These are phyloP conservation scores for Lactarius hengduanensis DNA, from an alignment of 768 basidiomycete species.

Conservation along the genomic window DNA sequence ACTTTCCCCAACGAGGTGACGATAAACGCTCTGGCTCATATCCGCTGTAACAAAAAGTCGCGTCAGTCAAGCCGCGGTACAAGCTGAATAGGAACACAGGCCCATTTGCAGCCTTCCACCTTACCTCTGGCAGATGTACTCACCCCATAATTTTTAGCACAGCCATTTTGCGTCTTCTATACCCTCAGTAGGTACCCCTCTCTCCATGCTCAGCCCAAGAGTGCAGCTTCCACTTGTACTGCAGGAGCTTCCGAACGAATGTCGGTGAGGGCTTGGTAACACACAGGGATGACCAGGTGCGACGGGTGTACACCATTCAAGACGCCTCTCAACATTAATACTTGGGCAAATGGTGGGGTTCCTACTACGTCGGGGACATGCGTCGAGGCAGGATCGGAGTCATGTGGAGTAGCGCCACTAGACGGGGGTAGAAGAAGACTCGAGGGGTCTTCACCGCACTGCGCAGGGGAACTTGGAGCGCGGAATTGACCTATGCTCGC, in stretches of 20 bases:
- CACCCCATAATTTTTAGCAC: conserved; percentile 77
- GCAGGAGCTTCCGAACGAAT: conserved; percentile 59
- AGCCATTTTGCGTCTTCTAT: conserved; percentile 39
- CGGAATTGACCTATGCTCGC: too few species aligned
- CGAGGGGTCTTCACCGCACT: too few species aligned
- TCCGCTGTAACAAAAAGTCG: conserved; percentile 44
- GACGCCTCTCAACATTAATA: too few species aligned
- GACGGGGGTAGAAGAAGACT: too few species aligned
- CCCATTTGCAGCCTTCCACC: conserved; percentile 78
- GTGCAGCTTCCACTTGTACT: conserved; percentile 46
- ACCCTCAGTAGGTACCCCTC: conserved; percentile 23
- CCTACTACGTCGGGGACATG: too few species aligned
- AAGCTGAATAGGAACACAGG: conserved; percentile 39
- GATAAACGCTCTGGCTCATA: conserved; percentile 62
- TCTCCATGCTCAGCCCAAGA: conserved; percentile 36
- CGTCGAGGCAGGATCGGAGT: too few species aligned
- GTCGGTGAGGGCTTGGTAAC: conserved; percentile 78
- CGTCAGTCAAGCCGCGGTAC: background rate
- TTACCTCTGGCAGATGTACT: conserved; percentile 76
- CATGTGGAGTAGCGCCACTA: too few species aligned
- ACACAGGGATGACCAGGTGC: conserved; percentile 67
- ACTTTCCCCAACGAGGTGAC: conserved; percentile 58
- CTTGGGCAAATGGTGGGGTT: too few species aligned
- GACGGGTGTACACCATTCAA: conserved; percentile 46
- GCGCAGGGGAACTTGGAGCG: too few species aligned